Base-by-base conservation (phyloP, 805 yeast species). In the Debaryomyces castellii region DNA sequence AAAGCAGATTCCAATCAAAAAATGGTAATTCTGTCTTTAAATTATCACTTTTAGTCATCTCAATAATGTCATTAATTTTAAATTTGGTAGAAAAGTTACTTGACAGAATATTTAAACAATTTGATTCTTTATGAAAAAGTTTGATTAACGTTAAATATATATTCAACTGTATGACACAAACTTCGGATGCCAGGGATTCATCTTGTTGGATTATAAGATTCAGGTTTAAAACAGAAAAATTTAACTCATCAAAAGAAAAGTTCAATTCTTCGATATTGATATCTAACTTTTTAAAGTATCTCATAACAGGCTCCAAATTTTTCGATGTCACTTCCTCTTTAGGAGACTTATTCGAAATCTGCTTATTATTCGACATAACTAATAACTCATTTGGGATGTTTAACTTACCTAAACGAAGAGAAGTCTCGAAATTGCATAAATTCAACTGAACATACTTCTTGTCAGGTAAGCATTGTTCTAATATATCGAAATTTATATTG, bases 51-150 rank as follows among this genome's bases (percentile, higher is more conserved):
- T 45, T 46, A 1, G 43, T 33, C 21, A 55, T 32, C 4, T 48
- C 43, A 5, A 63, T 45, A 3, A 56, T 35, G 14, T 58, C 57
- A 23, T 43, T 59, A 18, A 51, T 65, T 54, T 55, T 46, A 52
- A 57, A 52, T 57, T 62, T 50, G 49, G 51, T 36, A 41, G 48
- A 33, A 2, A 64, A 52, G 0, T 74, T 57, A 11, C 63, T 61
- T 3, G 75, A 62, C 0, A 75, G 76, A 6, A 71, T 40, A 24
- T 66, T 73, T 30, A 72, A 45, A 45, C 69, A 62, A 34, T 54
- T 56, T 39, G 62, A 56, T 12, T 53, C 66, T 9, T 56, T 48
- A 38, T 72, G 71, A 38, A 43, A 56, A 4, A 71, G 12, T 39
- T 53, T 62, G 10, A 57, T 56, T 1, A 67, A 54, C 1, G 74